Evolutionary conservation across 106 monocot species (phyloP).

Genomic region (Alisma plantagoaquatica): DNA sequence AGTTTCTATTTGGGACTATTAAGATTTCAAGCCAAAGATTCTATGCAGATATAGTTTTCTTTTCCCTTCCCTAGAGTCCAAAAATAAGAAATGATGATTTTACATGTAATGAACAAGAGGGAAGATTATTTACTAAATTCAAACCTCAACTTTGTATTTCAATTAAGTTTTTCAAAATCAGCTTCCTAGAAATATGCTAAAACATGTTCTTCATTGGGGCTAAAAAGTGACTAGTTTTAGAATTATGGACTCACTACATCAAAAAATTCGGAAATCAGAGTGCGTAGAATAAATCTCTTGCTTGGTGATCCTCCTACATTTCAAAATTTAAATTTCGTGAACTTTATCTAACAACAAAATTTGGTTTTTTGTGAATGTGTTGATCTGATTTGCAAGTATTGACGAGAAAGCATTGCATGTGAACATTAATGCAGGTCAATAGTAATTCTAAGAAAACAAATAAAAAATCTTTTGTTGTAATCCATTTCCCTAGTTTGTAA

Average conservation of each 20-base stretch:
- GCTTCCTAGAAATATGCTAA: conserved; percentile 89
- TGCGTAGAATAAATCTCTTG: conserved; percentile 86
- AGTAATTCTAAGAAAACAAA: too few species aligned
- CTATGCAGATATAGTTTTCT: conserved; percentile 76
- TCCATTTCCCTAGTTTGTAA: too few species aligned
- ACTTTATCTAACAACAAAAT: too few species aligned
- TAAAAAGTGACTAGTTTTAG: conserved; percentile 86
- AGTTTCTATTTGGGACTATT: conserved; percentile 90
- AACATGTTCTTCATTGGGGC: conserved; percentile 72
- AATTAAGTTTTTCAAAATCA: conserved; percentile 65
- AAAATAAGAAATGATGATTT: too few species aligned
- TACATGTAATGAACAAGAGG: too few species aligned
- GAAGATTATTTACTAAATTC: too few species aligned
- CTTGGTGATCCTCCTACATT: conserved; percentile 76
- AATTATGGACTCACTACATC: conserved; percentile 67
- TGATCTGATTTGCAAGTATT: too few species aligned
- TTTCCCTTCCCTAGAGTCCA: conserved; percentile 24
- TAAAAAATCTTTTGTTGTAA: too few species aligned
- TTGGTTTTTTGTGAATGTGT: too few species aligned
- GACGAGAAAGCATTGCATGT: too few species aligned
- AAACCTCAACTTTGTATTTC: conserved; percentile 70
- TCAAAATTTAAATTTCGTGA: too few species aligned
- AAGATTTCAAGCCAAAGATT: conserved; percentile 93
- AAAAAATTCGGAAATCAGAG: conserved; percentile 92
- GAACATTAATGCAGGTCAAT: too few species aligned